Percentiles rank a stretch among this genome's conserved stretches.
These are phyloP conservation scores for Boletus vinaceobasis DNA, from an alignment of 768 basidiomycete genomes.

Conservation along the genomic window DNA sequence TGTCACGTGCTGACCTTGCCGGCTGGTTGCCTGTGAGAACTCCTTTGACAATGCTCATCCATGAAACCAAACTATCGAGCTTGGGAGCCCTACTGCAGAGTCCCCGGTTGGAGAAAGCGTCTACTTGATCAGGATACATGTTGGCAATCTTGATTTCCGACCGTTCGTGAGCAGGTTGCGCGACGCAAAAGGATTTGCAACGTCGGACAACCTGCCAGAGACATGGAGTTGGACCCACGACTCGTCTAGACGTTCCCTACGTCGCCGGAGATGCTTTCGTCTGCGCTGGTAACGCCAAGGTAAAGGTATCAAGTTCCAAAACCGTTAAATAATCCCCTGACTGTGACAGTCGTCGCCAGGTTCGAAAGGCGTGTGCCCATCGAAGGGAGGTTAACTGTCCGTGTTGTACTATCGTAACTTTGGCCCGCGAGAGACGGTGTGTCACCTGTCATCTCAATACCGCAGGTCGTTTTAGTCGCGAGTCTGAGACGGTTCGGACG, in stretches of 20 bases:
- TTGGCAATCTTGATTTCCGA: not conserved
- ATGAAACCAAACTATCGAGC: too few relatives aligned
- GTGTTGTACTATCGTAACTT: not conserved
- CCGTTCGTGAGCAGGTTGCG: too few relatives aligned
- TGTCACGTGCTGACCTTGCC: constrained; percentile 11
- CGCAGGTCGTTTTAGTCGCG: not conserved
- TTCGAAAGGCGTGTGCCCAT: not conserved
- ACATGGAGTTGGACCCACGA: too few relatives aligned
- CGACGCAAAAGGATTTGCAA: not conserved
- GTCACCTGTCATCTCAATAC: not conserved
- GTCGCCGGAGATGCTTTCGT: not conserved
- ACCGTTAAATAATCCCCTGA: not conserved
- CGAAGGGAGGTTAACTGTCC: not conserved
- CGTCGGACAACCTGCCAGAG: not conserved
- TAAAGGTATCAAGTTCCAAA: not conserved
- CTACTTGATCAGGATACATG: too few relatives aligned
- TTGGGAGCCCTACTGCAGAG: too few relatives aligned
- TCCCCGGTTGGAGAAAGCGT: not conserved
- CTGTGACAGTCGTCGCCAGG: not conserved
- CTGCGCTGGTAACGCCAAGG: too few relatives aligned
- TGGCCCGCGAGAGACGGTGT: not conserved
- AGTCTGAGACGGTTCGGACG: not conserved
- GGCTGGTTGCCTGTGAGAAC: not conserved
- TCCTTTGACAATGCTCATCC: too few relatives aligned
- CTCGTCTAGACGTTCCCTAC: not conserved